These are phyloP conservation scores for Delitschia confertaspora DNA, from an alignment of 495 filamentous ascomycete species.

Conservation along the genomic window DNA sequence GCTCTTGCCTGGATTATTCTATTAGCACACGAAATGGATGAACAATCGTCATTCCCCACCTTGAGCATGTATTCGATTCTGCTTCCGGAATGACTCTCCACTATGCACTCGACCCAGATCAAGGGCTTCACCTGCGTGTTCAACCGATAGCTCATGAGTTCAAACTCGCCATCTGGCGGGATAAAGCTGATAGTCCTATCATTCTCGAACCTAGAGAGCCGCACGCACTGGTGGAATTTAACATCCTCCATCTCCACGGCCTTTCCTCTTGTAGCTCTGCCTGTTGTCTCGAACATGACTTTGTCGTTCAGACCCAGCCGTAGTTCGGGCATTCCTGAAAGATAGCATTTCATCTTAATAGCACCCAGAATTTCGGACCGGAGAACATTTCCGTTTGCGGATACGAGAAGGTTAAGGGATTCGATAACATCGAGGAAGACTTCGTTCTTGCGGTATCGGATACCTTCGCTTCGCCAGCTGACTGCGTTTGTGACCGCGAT, in stretches of 20 bases:
- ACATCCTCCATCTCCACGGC: conserved; percentile 99
- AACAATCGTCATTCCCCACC: conserved; percentile 33
- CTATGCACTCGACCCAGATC: conserved; percentile 98
- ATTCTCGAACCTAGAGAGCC: conserved; percentile 93
- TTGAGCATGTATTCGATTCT: conserved; percentile 99
- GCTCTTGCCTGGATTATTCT: conserved; percentile 58
- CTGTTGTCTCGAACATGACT: conserved; percentile 99
- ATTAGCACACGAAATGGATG: neutral
- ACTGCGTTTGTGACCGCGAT: conserved; percentile 99
- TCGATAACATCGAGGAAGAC: conserved; percentile 98
- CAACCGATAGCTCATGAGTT: conserved; percentile 97
- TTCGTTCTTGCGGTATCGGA: conserved; percentile 98
- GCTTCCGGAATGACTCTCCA: conserved; percentile 88
- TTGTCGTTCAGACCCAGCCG: conserved; percentile 96
- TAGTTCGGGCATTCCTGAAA: conserved; percentile 96
- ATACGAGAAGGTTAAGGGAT: conserved; percentile 92
- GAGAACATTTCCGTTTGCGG: conserved; percentile 87
- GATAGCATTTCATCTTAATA: conserved; percentile 99
- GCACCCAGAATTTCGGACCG: conserved; percentile 95
- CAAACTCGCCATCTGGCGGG: conserved; percentile 95
- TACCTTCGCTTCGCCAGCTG: conserved; percentile 95
- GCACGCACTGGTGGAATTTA: conserved; percentile 98
- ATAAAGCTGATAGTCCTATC: conserved; percentile 99
- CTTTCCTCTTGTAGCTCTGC: conserved; percentile 88
- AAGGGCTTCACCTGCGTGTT: conserved; percentile 98